Conservation (phyloP, 2,329 filamentous ascomycete genomes). For the Fusarium succisae region DNA sequence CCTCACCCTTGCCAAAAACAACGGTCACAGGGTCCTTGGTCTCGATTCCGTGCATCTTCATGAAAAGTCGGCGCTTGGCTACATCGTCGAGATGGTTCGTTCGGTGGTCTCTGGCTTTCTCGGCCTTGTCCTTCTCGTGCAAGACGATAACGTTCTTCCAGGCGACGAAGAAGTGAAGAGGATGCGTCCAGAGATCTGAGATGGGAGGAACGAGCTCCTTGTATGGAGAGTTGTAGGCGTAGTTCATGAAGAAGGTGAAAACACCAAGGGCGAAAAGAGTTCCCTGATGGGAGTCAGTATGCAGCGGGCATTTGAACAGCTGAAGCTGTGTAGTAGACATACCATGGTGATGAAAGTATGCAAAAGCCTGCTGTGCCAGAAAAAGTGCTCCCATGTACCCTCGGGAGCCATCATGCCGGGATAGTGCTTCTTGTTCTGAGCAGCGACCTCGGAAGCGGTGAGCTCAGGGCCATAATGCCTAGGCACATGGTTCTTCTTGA, state of each 20-base stretch:
- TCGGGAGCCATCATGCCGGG: constrained; percentile 89
- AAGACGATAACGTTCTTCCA: constrained; percentile 78
- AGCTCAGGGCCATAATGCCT: constrained; percentile 80
- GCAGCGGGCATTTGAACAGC: background rate
- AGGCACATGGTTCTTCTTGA: constrained; percentile 64
- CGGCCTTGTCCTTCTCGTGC: constrained; percentile 76
- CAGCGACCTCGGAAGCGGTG: constrained; percentile 70
- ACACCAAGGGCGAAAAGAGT: constrained; percentile 75
- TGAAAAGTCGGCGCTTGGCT: constrained; percentile 84
- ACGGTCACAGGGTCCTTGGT: constrained; percentile 64
- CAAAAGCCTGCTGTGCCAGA: constrained; percentile 78
- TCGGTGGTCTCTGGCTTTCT: constrained; percentile 75
- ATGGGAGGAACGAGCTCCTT: constrained; percentile 79
- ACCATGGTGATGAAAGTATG: constrained; percentile 89
- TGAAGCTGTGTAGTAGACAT: constrained; percentile 43
- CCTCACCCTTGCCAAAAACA: constrained; percentile 52
- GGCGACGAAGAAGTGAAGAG: constrained; percentile 71
- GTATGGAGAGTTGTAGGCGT: constrained; percentile 81
- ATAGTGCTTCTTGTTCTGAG: constrained; percentile 77
- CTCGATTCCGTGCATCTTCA: constrained; percentile 85
- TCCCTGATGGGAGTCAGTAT: constrained; percentile 53
- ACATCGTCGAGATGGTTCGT: constrained; percentile 83
- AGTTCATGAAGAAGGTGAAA: constrained; percentile 81
- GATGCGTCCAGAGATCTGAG: constrained; percentile 74
- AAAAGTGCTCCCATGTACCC: constrained; percentile 85